These are phyloP conservation scores for Phytophthora cactorum DNA, from an alignment of 352 stramenopile species.

Conservation along the genomic window DNA sequence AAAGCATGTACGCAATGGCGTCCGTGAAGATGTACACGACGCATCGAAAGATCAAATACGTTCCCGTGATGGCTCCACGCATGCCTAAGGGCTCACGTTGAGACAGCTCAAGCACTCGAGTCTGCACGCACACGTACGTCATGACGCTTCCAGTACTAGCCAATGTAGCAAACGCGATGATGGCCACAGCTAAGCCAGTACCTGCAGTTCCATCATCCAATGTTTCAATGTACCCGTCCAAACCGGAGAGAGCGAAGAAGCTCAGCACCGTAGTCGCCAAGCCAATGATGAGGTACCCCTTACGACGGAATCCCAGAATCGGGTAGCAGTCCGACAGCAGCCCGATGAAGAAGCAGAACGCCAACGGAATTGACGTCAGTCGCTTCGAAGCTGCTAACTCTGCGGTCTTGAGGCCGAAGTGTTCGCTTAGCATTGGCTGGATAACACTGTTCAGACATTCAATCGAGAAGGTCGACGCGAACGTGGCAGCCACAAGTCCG, in stretches of 20 bases:
- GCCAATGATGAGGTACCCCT: constrained; percentile 79
- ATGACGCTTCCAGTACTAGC: constrained; percentile 39
- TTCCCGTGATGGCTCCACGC: constrained; percentile 46
- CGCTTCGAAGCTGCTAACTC: constrained; percentile 36
- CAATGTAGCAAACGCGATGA: constrained; percentile 33
- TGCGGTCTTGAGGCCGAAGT: constrained; percentile 31
- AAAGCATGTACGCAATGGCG: constrained; percentile 20
- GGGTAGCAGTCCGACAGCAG: constrained; percentile 81
- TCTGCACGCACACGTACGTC: constrained; percentile 6
- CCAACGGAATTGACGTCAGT: constrained; percentile 62
- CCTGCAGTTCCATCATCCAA: constrained; percentile 2
- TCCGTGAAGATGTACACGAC: constrained; percentile 29
- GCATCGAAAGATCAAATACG: constrained; percentile 45
- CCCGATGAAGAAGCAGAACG: constrained; percentile 81
- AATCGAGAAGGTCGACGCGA: constrained; percentile 46
- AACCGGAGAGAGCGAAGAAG: constrained; percentile 38
- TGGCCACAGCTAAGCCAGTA: constrained; percentile 19
- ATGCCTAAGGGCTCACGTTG: constrained; percentile 45
- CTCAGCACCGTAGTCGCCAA: constrained; percentile 34
- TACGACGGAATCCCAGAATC: constrained; percentile 75
- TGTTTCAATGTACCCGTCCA: constrained; percentile 35
- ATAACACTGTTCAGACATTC: constrained; percentile 33
- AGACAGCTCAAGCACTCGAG: constrained; percentile 42
- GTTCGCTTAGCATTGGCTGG: constrained; percentile 35
- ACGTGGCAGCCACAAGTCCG: constrained; percentile 46